phyloP scores from a whole-genome alignment of 495 filamentous ascomycete species.

The Xanthoparmelia taractica region DNA sequence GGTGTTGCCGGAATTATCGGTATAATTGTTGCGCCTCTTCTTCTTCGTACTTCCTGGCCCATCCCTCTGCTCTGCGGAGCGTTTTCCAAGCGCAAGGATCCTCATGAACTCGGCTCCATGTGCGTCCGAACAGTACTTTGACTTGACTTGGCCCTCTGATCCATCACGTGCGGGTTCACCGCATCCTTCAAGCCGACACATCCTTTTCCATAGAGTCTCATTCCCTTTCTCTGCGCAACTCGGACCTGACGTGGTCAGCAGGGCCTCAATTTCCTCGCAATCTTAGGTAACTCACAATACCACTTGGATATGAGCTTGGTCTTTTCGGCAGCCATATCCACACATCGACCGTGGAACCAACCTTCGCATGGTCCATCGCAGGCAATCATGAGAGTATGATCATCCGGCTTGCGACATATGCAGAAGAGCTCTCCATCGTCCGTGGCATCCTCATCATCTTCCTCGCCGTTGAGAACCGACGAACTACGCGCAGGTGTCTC shows the following conservation, averaged over 20 bases:
- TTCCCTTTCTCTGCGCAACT: conserved; percentile 48
- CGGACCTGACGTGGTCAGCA: conserved; percentile 37
- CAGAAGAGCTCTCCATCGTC: conserved; percentile 52
- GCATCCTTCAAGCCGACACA: conserved; percentile 56
- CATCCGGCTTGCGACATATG: conserved; percentile 62
- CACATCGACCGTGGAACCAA: conserved; percentile 67
- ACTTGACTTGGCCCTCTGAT: conserved; percentile 37
- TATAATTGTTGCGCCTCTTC: conserved; percentile 20
- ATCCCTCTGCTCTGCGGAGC: conserved; percentile 20
- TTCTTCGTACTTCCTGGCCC: conserved; percentile 17
- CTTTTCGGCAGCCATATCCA: conserved; percentile 53
- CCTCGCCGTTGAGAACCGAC: conserved; percentile 32
- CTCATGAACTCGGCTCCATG: conserved; percentile 55
- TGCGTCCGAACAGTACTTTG: conserved; percentile 65
- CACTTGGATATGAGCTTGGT: conserved; percentile 61
- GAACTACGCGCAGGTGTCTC: conserved; percentile 33
- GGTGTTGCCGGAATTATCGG: conserved; percentile 17
- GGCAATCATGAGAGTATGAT: conserved; percentile 69
- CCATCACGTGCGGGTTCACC: conserved; percentile 49
- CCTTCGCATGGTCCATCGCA: conserved; percentile 67
- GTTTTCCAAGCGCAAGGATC: conserved; percentile 29
- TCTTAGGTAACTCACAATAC: conserved; percentile 45
- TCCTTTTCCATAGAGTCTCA: conserved; percentile 61
- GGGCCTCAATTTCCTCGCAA: neutral
- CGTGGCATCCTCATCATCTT: conserved; percentile 36